Percentiles rank a stretch among this genome's conserved stretches.
Evolutionary conservation across 179 eudicot genomes (phyloP).

Genomic region (Amaranthus tricolor): DNA sequence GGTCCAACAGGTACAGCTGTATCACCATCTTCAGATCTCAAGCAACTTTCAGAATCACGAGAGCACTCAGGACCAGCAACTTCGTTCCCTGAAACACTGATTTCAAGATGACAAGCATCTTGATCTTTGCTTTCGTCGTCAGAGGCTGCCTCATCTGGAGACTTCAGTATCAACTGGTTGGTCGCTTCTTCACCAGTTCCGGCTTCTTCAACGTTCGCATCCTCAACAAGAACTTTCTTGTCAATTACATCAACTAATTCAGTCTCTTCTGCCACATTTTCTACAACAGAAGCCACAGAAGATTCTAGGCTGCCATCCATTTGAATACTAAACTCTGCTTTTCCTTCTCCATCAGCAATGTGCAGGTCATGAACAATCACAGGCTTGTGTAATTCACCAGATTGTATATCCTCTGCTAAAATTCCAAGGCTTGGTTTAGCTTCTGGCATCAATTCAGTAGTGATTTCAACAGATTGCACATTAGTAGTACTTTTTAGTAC

Average conservation of each 20-base stretch:
- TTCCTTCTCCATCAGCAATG: conserved; percentile 26
- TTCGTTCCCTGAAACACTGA: conserved; percentile 15
- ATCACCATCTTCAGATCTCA: conserved; percentile 21
- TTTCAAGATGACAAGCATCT: conserved; percentile 8
- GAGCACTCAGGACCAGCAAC: conserved; percentile 24
- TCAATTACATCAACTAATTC: conserved; percentile 21
- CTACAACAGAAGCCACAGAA: conserved; percentile 14
- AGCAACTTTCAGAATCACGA: conserved; percentile 19
- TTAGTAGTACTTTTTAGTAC: conserved; percentile 2
- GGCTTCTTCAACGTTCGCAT: conserved; percentile 14
- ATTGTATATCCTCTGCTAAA: conserved; percentile 5
- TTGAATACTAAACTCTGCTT: conserved; percentile 18
- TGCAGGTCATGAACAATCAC: conserved; percentile 14
- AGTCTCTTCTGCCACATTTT: conserved; percentile 22
- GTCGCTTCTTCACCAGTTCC: conserved; percentile 20
- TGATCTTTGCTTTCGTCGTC: conserved; percentile 9
- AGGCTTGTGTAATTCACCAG: conserved; percentile 5
- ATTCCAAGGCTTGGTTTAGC: conserved; percentile 8
- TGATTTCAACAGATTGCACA: conserved; percentile 14
- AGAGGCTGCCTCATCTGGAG: conserved; percentile 10
- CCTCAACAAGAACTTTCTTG: conserved; percentile 18
- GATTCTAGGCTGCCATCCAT: conserved; percentile 23
- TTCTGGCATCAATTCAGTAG: conserved; percentile 12
- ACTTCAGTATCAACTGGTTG: neutral
- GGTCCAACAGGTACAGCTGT: neutral